These are phyloP conservation scores for Didymella glomerata DNA, from an alignment of 2,329 filamentous ascomycete species.

Conservation along the genomic window DNA sequence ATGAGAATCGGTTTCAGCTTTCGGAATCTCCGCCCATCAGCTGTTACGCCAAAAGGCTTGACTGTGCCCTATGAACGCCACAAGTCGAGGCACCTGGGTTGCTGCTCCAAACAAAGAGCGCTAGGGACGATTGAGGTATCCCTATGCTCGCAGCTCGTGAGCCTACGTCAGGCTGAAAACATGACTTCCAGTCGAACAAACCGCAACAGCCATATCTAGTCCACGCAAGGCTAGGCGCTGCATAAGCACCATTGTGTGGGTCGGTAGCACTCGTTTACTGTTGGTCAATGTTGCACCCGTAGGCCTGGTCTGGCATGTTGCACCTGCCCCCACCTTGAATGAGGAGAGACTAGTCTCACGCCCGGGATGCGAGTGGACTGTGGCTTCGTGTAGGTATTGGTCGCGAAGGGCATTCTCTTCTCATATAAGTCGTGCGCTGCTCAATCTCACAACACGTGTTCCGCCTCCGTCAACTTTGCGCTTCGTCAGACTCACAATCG, in stretches of 20 bases:
- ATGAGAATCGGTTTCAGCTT: constrained; percentile 7
- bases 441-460: not conserved
- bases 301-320: constrained; percentile 20
- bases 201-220: constrained; percentile 9
- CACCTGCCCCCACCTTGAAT: constrained; percentile 10
- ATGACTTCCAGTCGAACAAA: not conserved
- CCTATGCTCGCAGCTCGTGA: constrained; percentile 1
- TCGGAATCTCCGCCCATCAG: constrained; percentile 7
- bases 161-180: constrained; percentile 5
- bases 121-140: constrained; percentile 8
- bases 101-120: not conserved
- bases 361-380: constrained; percentile 13
- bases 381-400: constrained; percentile 19
- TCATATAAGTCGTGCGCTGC: constrained; percentile 13
- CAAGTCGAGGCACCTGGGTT: not conserved
- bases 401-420: constrained; percentile 7
- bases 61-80: constrained; percentile 5
- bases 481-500: not conserved
- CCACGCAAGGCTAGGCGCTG: constrained; percentile 10
- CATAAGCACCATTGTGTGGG: constrained; percentile 1
- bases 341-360: constrained; percentile 19
- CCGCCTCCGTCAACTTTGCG: not conserved
- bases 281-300: constrained; percentile 11
- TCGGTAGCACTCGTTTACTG: constrained; percentile 9
- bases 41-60: constrained; percentile 14